Conservation (phyloP, 768 basidiomycete species). For the Podaxis rugospora region DNA sequence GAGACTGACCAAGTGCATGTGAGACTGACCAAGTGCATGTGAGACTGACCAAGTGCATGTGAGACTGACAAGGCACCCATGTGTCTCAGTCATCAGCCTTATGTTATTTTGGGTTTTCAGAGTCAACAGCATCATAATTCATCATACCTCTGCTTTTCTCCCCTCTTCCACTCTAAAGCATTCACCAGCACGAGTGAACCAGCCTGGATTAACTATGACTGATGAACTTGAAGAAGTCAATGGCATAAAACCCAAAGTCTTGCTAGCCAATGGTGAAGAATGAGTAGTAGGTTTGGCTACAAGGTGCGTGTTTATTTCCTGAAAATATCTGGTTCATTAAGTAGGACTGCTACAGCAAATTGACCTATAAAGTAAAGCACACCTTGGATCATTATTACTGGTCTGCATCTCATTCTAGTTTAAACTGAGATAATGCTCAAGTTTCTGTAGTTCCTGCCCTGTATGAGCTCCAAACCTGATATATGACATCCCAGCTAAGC, state of each 20-base stretch:
- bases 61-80: not conserved
- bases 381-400: slow-evolving; percentile 39
- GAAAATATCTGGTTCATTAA: not conserved
- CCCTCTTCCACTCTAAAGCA: not conserved
- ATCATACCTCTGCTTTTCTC: not conserved
- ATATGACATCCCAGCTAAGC: not conserved
- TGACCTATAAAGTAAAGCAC: slow-evolving; percentile 38
- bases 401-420: slow-evolving; percentile 13
- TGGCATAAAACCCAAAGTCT: slow-evolving; percentile 45
- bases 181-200: not conserved
- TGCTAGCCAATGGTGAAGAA: slow-evolving; percentile 44
- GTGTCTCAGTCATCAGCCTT: not conserved
- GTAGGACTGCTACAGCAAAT: slow-evolving; percentile 24
- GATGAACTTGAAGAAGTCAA: slow-evolving; percentile 49
- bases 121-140: not conserved
- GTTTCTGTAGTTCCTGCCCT: slow-evolving; percentile 22
- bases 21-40: too few relatives aligned
- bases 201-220: slow-evolving; percentile 13
- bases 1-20: too few relatives aligned
- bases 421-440: not conserved
- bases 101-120: not conserved
- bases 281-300: slow-evolving; percentile 38
- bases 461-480: slow-evolving; percentile 12
- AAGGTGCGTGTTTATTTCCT: slow-evolving; percentile 19
- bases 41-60: not conserved